Evolutionary conservation across 1,139 yeast genomes (phyloP), one percentile per base, ranked within the genome.

Genomic region (Magnusiomyces magnusii): DNA sequence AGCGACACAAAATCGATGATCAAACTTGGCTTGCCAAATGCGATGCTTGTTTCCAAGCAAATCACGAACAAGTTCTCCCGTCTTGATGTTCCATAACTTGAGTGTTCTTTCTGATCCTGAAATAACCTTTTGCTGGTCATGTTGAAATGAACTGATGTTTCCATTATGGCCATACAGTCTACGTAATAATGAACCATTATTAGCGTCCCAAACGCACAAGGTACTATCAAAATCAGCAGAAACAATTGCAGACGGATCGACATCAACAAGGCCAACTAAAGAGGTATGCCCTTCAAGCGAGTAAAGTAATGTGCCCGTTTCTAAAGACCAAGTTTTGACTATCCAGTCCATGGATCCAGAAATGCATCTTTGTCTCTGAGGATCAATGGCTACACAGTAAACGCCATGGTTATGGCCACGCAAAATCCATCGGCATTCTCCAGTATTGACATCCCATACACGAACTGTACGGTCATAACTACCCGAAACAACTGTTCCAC

Each of bases 161-260:
- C 90, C 85, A 53, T 83, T 80, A 69, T 92, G 97, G 27, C 96
- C 96, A 64, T 87, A 85, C 47, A 93, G 79, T 60, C 87, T 86
- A 70, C 85, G 83, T 61, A 79, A 74, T 60, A 84, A 80, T 50
- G 81, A 80, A 27, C 96, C 96, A 3, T 84, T 81, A 36, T 81
- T 82, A 0, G 97, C 95, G 69, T 93, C 87, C 99, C 99, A 93
- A 1, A 93, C 86, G 55, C 97, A 79, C 53, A 93, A 78, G 0
- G 97, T 86, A 1, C 95, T 83, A 71, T 93, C 99, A 0, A 98
- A 98, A 0, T 98, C 98, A 0, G 97, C 99, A 47, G 96, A 87
- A 1, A 93, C 96, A n/a, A 93, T 77, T 51, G 84, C 84, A 24
- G 86, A 84, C 51, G 87, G 85, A 9, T 90, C 85, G 27, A 92